A percentile compares a stretch with the other conserved stretches of the same genome.
phyloP scores from a whole-genome alignment of 805 yeast species.

The Lipomyces kockii region DNA sequence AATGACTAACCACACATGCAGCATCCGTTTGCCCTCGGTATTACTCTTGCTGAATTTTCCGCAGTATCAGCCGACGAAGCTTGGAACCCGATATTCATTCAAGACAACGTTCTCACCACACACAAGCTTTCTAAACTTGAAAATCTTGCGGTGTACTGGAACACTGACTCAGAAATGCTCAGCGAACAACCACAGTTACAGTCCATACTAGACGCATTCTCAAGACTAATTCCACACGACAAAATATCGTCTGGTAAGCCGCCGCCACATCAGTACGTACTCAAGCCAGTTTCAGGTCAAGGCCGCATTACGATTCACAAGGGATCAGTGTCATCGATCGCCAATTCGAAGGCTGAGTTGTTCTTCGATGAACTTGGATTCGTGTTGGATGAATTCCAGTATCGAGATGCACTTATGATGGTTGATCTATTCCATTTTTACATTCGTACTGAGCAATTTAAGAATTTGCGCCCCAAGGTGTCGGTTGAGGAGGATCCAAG shows the following conservation, averaged over 20 bases:
- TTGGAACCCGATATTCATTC: constrained; percentile 86
- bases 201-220: constrained; percentile 23
- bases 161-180: constrained; percentile 63
- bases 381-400: constrained; percentile 81
- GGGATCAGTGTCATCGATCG: constrained; percentile 62
- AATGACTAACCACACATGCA: background rate
- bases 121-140: constrained; percentile 63
- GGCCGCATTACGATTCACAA: constrained; percentile 86
- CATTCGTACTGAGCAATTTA: constrained; percentile 73
- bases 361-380: constrained; percentile 89
- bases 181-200: constrained; percentile 42
- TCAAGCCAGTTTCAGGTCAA: constrained; percentile 86
- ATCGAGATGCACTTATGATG: constrained; percentile 77
- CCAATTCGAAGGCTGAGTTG: constrained; percentile 74
- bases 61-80: constrained; percentile 86
- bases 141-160: constrained; percentile 81
- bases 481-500: constrained; percentile 62
- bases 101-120: constrained; percentile 67
- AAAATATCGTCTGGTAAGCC: constrained; percentile 15
- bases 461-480: constrained; percentile 67
- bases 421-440: constrained; percentile 82
- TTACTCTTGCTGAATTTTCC: constrained; percentile 81
- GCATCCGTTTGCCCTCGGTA: constrained; percentile 79
- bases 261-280: constrained; percentile 50
- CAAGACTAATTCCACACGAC: constrained; percentile 14